Percentiles rank a stretch among this genome's conserved stretches.
Conservation (phyloP, 345 rosid genomes). For the Lepidium aucheri region DNA sequence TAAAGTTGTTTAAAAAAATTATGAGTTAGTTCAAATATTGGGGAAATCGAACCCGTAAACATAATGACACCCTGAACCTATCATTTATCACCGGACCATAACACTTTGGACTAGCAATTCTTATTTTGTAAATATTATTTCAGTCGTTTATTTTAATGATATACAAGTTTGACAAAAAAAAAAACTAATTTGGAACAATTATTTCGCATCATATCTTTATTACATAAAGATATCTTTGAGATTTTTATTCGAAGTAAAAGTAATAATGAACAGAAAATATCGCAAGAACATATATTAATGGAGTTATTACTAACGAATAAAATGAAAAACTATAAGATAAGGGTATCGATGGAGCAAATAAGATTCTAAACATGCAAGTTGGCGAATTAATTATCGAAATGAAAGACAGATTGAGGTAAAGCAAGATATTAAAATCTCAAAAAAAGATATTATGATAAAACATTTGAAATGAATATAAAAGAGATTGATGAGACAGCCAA, state of each 20-base stretch:
- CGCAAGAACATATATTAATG: not conserved
- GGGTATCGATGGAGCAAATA: not conserved
- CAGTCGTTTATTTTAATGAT: too few species aligned
- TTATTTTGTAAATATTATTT: too few species aligned
- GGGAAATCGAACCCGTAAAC: too few species aligned
- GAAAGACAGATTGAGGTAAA: not conserved
- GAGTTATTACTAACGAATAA: not conserved
- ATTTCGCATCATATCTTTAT: not conserved
- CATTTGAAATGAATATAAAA: slow-evolving; percentile 5
- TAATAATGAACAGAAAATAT: not conserved
- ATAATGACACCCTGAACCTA: too few species aligned
- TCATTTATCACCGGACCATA: too few species aligned
- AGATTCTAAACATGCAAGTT: slow-evolving; percentile 11
- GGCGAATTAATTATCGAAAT: slow-evolving; percentile 17
- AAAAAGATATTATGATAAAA: not conserved
- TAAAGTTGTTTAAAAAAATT: too few species aligned
- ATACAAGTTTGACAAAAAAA: too few species aligned
- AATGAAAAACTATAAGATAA: slow-evolving; percentile 1
- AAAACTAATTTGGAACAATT: too few species aligned
- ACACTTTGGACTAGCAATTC: too few species aligned
- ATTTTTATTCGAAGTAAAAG: too few species aligned
- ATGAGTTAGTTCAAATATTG: too few species aligned
- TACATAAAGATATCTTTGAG: not conserved
- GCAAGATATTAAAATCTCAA: not conserved
- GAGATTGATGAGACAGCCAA: slow-evolving; percentile 18